Base-by-base conservation (phyloP, 352 stramenopile species). In the Globisporangium paddicum region DNA sequence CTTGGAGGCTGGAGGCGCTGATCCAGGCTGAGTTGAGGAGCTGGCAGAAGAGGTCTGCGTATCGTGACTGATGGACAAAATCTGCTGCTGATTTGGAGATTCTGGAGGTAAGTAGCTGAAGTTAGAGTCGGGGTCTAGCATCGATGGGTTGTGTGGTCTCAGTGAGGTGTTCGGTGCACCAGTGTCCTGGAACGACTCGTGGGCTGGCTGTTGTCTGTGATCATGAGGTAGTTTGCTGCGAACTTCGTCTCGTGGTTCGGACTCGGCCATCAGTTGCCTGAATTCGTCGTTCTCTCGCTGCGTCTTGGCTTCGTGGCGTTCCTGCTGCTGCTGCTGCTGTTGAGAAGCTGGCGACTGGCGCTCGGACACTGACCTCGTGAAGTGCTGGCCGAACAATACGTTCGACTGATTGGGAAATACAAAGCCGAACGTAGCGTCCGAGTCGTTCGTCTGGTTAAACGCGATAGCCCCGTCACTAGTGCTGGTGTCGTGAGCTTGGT, bases 371-470 rank as follows among this genome's bases (percentile, higher is more conserved):
- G 28, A 18, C 44, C 16, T 18, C 5, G 26, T 5, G 7, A 21
- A 2, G 38, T 48, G 35, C 13, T 44, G 19, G n/a, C 41, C 14
- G 25, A 49, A 49, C 9, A 58, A n/a, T 5, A 50, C 52, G 7
- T 47, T 44, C 18, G 14, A 28, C 28, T 53, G 54, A n/a, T 45
- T 60, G 28, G 44, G 55, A 19, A 71, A 77, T 3, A 26, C 41
- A 41, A 80, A 71, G 18, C 55, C 64, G 37, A 77, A 73, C 10
- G 61, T 30, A 13, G 72, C 45, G 11, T 73, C 66, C 0, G 56
- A 26, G 10, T 54, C 37, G 16, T 63, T 64, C 2, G 49, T 23
- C 8, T 42, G 40, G 19, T 54, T 40, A 26, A 11, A 63, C 18
- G 57, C 11, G 21, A 54, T 46, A n/a, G n/a, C n/a, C n/a, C 0